A percentile compares a stretch with the other conserved stretches of the same genome.
Evolutionary conservation across 1,139 yeast genomes (phyloP).

Genomic region (Diutina sp.): DNA sequence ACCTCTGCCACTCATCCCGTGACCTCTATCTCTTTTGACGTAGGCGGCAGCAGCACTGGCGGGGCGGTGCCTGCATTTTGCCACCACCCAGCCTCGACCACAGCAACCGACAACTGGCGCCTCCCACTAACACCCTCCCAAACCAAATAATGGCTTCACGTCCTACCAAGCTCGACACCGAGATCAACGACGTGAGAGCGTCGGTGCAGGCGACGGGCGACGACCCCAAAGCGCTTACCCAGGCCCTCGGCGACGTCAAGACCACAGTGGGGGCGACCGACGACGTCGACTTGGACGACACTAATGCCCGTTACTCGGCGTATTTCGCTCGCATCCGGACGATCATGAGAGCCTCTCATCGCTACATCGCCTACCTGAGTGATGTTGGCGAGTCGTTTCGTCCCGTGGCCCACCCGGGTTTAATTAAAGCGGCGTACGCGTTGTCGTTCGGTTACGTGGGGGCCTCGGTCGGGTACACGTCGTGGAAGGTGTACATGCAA

Average conservation of each 20-base stretch:
- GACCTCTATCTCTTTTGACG: too few species aligned
- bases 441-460: constrained; percentile 66
- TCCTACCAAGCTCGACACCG: neutral
- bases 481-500: constrained; percentile 64
- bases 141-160: neutral
- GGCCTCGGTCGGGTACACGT: constrained; percentile 68
- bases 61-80: neutral
- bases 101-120: neutral
- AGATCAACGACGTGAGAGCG: neutral
- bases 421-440: constrained; percentile 58
- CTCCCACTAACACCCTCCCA: neutral
- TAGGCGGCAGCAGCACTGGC: neutral
- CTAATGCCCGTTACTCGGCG: constrained; percentile 63
- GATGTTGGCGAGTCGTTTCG: constrained; percentile 87
- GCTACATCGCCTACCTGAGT: constrained; percentile 80
- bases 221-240: neutral
- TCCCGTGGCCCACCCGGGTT: constrained; percentile 62
- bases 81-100: neutral
- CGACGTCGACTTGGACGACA: constrained; percentile 26
- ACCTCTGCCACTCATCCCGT: too few species aligned
- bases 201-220: neutral
- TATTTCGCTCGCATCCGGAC: constrained; percentile 67
- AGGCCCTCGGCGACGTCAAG: neutral
- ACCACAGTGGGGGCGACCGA: constrained; percentile 4
- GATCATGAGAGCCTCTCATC: constrained; percentile 60